Evolutionary conservation across 2,329 filamentous ascomycete species (phyloP).

Genomic region (Cladophialophora immunda): DNA sequence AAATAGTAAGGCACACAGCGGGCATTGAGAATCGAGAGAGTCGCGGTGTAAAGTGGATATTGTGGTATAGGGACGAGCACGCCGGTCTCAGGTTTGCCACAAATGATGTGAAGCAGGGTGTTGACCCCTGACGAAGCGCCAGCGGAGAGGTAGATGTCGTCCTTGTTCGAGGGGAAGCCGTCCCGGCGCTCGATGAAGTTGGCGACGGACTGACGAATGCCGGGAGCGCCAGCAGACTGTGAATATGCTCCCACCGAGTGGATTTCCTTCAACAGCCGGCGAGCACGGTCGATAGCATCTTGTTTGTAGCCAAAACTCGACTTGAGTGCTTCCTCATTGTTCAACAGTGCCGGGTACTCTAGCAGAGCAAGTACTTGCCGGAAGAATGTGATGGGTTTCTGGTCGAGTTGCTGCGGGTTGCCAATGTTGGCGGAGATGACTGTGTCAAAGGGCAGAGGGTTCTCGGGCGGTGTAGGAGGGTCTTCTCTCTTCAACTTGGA

Average conservation of each 20-base stretch:
- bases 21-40: constrained; percentile 83
- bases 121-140: constrained; percentile 95
- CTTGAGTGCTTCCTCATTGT: constrained; percentile 81
- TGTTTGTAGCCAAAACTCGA: constrained; percentile 83
- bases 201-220: constrained; percentile 87
- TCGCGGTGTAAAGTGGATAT: constrained; percentile 97
- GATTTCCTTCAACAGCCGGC: constrained; percentile 79
- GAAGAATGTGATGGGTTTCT: constrained; percentile 99
- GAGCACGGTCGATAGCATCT: constrained; percentile 86
- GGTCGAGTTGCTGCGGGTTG: constrained; percentile 97
- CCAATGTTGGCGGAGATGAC: constrained; percentile 98
- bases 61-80: constrained; percentile 95
- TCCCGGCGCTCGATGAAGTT: constrained; percentile 93
- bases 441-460: constrained; percentile 79
- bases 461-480: constrained; percentile 54
- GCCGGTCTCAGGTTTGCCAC: constrained; percentile 77
- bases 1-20: constrained; percentile 92
- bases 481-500: constrained; percentile 67
- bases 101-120: constrained; percentile 90
- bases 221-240: constrained; percentile 86
- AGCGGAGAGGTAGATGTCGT: constrained; percentile 87
- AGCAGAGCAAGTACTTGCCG: constrained; percentile 92
- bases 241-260: constrained; percentile 97
- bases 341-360: constrained; percentile 85
- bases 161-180: constrained; percentile 81